Base-by-base conservation (phyloP, 2,329 filamentous ascomycete genomes). In the Epicoccum nigrum region DNA sequence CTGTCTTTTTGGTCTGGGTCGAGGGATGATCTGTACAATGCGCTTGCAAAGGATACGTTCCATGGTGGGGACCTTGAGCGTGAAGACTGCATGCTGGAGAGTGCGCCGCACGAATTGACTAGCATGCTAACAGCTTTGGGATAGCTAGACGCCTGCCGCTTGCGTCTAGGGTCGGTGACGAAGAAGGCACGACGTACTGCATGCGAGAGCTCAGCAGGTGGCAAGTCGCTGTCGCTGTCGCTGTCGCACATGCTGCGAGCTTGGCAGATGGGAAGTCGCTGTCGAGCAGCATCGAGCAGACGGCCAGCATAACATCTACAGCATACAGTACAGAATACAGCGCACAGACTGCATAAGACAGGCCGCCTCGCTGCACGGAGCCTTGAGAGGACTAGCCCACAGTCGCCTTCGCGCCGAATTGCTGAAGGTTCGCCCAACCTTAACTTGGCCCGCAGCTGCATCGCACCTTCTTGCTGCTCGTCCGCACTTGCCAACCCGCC, bases 301-400 rank as follows among this genome's bases (percentile, higher is more conserved):
- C n/a, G n/a, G n/a, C n/a, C n/a, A n/a, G n/a, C n/a, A n/a, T n/a
- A n/a, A n/a, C n/a, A n/a, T n/a, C n/a, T n/a, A n/a, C n/a, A n/a
- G n/a, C n/a, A 25, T 2, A 25, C 23, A 7, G 23, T 9, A 25
- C 23, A 25, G 23, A 9, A 25, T 25, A n/a, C n/a, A n/a, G n/a
- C 9, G 23, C 23, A 25, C 23, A 25, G 23, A 25, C 23, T 25
- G 23, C 23, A 25, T 9, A 25, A 25, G 23, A 25, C 23, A 25
- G 34, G 21, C 45, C 15, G 20, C 34, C 40, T 48, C 45, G 50
- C 47, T 49, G 54, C 43, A 33, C 20, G 42, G 42, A 50, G 53
- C 53, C 49, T 56, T 53, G 52, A 55, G 57, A 51, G 56, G 56
- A 56, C 56, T 58, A 59, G 56, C 20, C 31, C 31, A 33, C 31